Conservation (phyloP, 345 rosid genomes). For the Heritiera littoralis region DNA sequence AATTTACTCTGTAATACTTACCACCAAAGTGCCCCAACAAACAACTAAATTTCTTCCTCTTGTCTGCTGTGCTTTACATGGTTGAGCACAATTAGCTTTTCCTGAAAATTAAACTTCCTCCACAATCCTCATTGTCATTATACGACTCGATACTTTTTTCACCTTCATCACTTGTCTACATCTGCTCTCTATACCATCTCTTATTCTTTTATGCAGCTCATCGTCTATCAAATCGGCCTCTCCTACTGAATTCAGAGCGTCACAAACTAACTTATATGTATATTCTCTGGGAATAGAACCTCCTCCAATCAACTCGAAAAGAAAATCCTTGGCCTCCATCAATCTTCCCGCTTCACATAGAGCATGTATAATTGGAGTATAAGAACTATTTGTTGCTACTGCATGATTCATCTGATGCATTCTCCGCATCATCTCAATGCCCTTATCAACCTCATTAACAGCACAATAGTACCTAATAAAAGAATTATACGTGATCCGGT, state of each 20-base stretch:
- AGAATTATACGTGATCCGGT: slow-evolving; percentile 73
- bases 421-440: slow-evolving; percentile 69
- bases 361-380: slow-evolving; percentile 78
- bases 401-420: slow-evolving; percentile 76
- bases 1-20: background rate
- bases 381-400: slow-evolving; percentile 60
- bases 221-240: slow-evolving; percentile 37
- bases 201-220: slow-evolving; percentile 48
- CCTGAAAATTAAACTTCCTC: background rate
- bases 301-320: slow-evolving; percentile 65
- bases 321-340: slow-evolving; percentile 59
- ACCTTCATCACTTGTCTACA: slow-evolving; percentile 53
- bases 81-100: background rate
- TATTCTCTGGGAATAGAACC: slow-evolving; percentile 82
- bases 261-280: slow-evolving; percentile 69
- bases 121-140: slow-evolving; percentile 8
- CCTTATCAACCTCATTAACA: slow-evolving; percentile 75
- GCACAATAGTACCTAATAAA: slow-evolving; percentile 72
- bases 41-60: background rate
- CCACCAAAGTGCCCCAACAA: background rate
- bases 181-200: slow-evolving; percentile 53
- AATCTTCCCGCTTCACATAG: slow-evolving; percentile 68
- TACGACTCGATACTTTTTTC: slow-evolving; percentile 51
- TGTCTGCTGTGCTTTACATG: slow-evolving; percentile 8
- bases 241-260: slow-evolving; percentile 47